Evolutionary conservation across 345 rosid species (phyloP).

Genomic region (Ailanthus altissimus): DNA sequence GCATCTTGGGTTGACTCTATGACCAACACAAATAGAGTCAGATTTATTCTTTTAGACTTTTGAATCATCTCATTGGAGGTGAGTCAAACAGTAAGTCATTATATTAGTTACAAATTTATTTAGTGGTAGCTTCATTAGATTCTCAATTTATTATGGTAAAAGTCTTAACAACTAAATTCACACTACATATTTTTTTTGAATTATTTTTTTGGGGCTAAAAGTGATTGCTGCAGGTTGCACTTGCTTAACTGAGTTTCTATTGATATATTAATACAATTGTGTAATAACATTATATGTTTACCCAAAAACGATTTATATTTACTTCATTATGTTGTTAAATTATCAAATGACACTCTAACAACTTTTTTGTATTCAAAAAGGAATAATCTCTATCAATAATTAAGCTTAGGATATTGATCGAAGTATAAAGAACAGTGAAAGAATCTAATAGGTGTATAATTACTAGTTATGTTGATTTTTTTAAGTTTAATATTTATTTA

Average conservation of each 20-base stretch:
- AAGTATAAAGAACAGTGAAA: background rate
- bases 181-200: background rate
- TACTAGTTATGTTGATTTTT: too few relatives aligned
- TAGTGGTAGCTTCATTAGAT: background rate
- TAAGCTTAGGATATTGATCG: background rate
- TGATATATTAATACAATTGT: background rate
- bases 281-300: background rate
- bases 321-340: background rate
- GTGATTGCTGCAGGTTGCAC: background rate
- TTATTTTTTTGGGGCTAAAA: background rate
- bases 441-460: too few relatives aligned
- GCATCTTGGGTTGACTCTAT: conserved; percentile 51
- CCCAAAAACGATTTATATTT: too few relatives aligned
- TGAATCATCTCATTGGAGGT: conserved; percentile 81
- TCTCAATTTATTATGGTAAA: background rate
- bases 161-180: background rate
- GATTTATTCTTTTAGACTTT: conserved; percentile 61
- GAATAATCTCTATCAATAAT: background rate
- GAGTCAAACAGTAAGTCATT: conserved; percentile 15
- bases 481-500: too few relatives aligned
- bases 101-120: conserved; percentile 12
- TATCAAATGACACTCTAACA: background rate
- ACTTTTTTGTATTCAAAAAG: background rate
- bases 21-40: conserved; percentile 45
- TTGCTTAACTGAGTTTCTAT: background rate